Base-by-base conservation (phyloP, 164 flowering plant species). In the Hamamelis virginiana region DNA sequence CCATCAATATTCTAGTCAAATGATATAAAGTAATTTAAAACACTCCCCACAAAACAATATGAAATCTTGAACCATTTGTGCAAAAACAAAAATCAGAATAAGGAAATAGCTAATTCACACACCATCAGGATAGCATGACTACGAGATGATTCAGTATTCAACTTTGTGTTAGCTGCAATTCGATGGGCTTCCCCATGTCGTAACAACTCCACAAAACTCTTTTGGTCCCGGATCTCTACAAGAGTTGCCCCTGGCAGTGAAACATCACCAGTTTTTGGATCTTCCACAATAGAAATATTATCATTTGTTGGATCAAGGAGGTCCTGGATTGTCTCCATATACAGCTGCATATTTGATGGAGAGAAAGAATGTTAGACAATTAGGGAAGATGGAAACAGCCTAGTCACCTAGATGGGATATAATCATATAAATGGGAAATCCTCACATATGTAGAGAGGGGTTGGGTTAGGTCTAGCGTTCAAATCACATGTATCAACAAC, bases 91-190 rank as follows among this genome's bases (percentile, higher is more conserved):
- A 19, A 21, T 14, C 14, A 61, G 28, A 62, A 13, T 8, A 19
- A 43, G 11, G 66, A 25, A 63, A 50, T 4, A 69, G 56, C 53
- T 46, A 62, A 50, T 14, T 26, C 57, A 64, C 27, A 82, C 72
- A 95, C 99, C 99, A 96, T 87, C 51, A 96, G 71, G 81, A 96
- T 85, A 28, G 98, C 99, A 84, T 96, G 99, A 77, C 99, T 96
- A 27, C 99, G 89, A 69, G 99, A 96, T 57, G 99, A 96, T 81
- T 96, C 99, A 60, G 98, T 93, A 77, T 92, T 96, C 85, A 96
- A 78, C 71, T 89, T 96, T 56, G 99, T 96, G 75, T 91, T 96
- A 25, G 98, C 96, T 71, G 98, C 98, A 81, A 90, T 80, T 28
- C 98, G 91, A 72, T 96, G 93, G 70, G 95, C 88, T 84, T 96